Percentiles rank a stretch among this genome's conserved stretches.
These are phyloP conservation scores for Pigoraptor vietnamica DNA, from an alignment of 78 protist species.

Conservation along the genomic window DNA sequence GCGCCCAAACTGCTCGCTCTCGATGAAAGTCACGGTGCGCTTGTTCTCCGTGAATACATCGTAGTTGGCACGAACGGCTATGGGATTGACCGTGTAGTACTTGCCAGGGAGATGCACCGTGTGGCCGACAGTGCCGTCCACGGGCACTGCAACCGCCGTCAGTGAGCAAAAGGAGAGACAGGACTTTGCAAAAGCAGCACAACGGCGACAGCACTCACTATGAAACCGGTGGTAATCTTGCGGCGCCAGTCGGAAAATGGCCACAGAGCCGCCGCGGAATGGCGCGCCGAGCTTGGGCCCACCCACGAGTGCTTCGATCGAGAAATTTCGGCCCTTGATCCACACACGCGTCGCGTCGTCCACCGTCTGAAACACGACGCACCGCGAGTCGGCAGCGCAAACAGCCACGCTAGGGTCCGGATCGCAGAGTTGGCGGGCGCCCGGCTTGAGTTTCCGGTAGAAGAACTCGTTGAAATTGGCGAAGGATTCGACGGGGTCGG, in stretches of 20 bases:
- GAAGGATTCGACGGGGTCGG: slow-evolving; percentile 39
- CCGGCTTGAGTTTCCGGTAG: slow-evolving; percentile 50
- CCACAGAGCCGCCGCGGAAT: slow-evolving; percentile 58
- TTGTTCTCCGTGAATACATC: slow-evolving; percentile 65
- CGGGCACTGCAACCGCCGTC: slow-evolving; percentile 12
- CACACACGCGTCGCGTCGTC: slow-evolving; percentile 53
- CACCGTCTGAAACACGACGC: slow-evolving; percentile 45
- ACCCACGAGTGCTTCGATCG: not conserved
- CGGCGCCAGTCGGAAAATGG: slow-evolving; percentile 67
- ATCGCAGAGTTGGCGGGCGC: slow-evolving; percentile 48
- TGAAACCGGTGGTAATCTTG: slow-evolving; percentile 84
- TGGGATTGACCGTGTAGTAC: slow-evolving; percentile 66
- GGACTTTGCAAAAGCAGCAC: not conserved
- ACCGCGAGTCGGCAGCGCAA: slow-evolving; percentile 67
- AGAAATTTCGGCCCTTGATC: slow-evolving; percentile 60
- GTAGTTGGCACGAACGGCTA: slow-evolving; percentile 55
- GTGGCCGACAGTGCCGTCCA: slow-evolving; percentile 38
- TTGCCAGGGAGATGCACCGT: slow-evolving; percentile 43
- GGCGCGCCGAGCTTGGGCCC: not conserved
- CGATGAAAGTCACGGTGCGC: slow-evolving; percentile 4
- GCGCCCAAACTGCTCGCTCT: slow-evolving; percentile 42
- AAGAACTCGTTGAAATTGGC: slow-evolving; percentile 68
- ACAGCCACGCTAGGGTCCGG: slow-evolving; percentile 29
- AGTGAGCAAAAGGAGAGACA: not conserved
- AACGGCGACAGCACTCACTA: no score